Evolutionary conservation across 108 stramenopile genomes (phyloP).

Genomic region (Discostella stelligeroides): DNA sequence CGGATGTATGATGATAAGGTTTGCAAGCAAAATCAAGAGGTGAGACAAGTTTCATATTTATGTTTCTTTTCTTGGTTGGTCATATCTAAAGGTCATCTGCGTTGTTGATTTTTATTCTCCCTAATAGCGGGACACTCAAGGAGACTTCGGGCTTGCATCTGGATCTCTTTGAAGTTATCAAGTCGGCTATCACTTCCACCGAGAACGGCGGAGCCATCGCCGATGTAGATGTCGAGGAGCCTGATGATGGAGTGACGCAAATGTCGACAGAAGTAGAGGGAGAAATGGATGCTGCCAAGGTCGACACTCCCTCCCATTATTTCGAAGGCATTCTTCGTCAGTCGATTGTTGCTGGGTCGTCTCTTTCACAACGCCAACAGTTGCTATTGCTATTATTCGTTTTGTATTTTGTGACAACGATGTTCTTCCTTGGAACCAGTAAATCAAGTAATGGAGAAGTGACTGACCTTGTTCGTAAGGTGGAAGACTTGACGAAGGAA

Average conservation of each 20-base stretch:
- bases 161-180: slow-evolving; percentile 66
- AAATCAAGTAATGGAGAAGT: background rate
- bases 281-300: background rate
- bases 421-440: slow-evolving; percentile 1
- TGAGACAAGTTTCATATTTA: background rate
- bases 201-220: background rate
- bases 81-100: background rate
- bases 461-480: slow-evolving; percentile 19
- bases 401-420: slow-evolving; percentile 8
- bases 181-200: slow-evolving; percentile 35
- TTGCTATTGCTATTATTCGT: slow-evolving; percentile 1
- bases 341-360: background rate
- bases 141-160: slow-evolving; percentile 73
- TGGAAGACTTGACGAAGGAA: slow-evolving; percentile 27
- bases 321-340: slow-evolving; percentile 5
- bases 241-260: background rate
- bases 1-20: slow-evolving; percentile 25
- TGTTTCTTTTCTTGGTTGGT: background rate
- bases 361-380: slow-evolving; percentile 12
- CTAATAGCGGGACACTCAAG: slow-evolving; percentile 52
- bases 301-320: background rate
- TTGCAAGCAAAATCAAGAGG: slow-evolving; percentile 70
- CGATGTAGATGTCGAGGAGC: slow-evolving; percentile 18
- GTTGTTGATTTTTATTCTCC: background rate
- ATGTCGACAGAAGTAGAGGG: slow-evolving; percentile 4